Conservation (phyloP, 164 flowering plant species). For the Sextonia rubra region DNA sequence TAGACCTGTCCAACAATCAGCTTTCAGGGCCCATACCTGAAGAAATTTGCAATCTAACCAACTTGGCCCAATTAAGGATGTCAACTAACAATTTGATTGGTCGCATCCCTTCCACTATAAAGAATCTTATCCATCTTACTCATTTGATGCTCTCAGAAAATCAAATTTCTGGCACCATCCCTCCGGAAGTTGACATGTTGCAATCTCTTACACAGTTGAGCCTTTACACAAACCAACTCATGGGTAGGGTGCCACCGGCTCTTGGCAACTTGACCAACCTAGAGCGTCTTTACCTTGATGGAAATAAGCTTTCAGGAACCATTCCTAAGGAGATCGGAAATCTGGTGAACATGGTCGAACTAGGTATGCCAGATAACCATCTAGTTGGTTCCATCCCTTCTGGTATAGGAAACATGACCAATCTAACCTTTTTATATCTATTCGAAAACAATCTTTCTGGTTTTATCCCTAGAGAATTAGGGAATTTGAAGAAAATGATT, state of each 20-base stretch:
- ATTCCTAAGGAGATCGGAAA: neutral
- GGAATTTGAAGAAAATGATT: neutral
- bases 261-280: conserved; percentile 16
- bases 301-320: conserved; percentile 35
- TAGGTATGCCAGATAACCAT: neutral
- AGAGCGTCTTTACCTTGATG: conserved; percentile 19
- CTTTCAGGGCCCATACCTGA: conserved; percentile 42
- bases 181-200: conserved; percentile 25
- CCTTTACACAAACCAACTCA: conserved; percentile 20
- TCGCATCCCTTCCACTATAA: conserved; percentile 26
- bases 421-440: conserved; percentile 2
- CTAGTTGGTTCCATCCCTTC: neutral
- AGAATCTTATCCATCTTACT: conserved; percentile 17
- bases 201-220: conserved; percentile 10
- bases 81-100: conserved; percentile 56
- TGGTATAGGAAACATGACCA: neutral
- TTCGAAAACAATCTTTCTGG: neutral
- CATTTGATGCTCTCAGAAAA: conserved; percentile 23
- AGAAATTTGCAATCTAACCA: conserved; percentile 43
- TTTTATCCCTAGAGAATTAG: neutral
- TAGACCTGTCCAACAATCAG: conserved; percentile 32
- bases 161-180: conserved; percentile 26
- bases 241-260: conserved; percentile 6
- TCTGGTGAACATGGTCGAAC: neutral
- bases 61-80: conserved; percentile 39